Conservation (phyloP, 1,284 basidiomycete species). For the Ustilago crameri region DNA sequence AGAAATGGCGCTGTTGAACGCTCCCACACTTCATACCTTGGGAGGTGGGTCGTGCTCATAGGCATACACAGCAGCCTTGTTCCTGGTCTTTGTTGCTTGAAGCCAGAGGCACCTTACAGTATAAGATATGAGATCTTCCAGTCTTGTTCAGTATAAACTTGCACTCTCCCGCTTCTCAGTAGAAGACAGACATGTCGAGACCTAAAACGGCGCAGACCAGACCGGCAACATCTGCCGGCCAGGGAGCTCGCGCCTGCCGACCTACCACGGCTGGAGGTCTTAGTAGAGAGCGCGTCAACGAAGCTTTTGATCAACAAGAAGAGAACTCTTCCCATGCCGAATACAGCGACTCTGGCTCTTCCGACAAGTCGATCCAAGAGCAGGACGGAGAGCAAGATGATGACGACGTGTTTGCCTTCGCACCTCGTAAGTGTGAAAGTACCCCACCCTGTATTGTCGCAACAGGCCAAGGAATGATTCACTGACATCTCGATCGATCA, state of each 20-base stretch:
- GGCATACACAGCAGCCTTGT: too few relatives aligned
- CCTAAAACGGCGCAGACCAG: constrained; percentile 18
- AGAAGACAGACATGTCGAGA: constrained; percentile 20
- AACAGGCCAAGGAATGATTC: too few relatives aligned
- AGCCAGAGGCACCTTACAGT: background rate
- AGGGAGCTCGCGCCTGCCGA: constrained; percentile 4
- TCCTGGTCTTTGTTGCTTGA: background rate
- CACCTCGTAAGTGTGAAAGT: constrained; percentile 19
- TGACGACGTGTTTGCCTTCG: constrained; percentile 45
- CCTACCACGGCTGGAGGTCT: constrained; percentile 13
- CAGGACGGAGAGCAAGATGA: constrained; percentile 27
- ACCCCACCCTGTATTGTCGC: background rate
- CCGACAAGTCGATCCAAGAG: constrained; percentile 1
- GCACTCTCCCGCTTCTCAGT: background rate
- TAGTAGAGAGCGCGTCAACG: too few relatives aligned
- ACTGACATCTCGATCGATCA: too few relatives aligned
- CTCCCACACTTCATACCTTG: constrained; percentile 8
- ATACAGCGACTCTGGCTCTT: background rate
- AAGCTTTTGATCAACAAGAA: background rate
- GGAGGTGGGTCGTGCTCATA: background rate
- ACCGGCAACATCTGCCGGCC: constrained; percentile 23
- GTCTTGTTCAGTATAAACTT: background rate
- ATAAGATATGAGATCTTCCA: too few relatives aligned
- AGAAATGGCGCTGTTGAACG: too few relatives aligned
- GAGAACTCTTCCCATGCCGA: too few relatives aligned